Base-by-base conservation (phyloP, 129 eudicot species). In the Artemisia annua region DNA sequence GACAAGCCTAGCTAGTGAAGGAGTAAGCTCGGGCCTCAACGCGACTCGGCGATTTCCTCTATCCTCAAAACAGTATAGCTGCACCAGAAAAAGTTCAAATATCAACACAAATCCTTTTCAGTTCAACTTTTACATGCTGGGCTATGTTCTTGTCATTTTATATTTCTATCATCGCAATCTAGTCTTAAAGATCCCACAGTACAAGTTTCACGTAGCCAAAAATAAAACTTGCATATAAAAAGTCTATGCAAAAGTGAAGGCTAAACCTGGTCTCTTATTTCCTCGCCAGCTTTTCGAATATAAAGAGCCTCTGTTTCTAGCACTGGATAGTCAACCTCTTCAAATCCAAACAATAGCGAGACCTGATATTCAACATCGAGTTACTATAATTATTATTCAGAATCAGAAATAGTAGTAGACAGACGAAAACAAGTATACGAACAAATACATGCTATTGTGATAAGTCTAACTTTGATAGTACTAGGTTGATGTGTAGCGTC, bases 51-150 rank as follows among this genome's bases (percentile, higher is more conserved):
- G 99, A 51, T 95, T 90, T 51, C 99, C 99, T 32, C 96, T 74
- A 77, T 95, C 99, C 83, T 95, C 99, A 80, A 95, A 95, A 79
- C 97, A 91, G 66, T 95, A 95, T 65, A 95, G 93, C 99, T 95
- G 85, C 80, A 66, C n/a, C 49, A 50, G 72, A 6, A 65, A 57
- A 58, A 48, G 55, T 24, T 28, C 39, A 64, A 56, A 80, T 66
- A 54, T 44, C 14, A 74, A 70, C 16, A 19, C 12, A 43, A 1
- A 59, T 17, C 8, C 2, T 35, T 35, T 7, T 35, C 44, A 30
- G 5, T 30, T 30, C 1, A 7, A 7, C 44, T 35, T 35, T 35
- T 35, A 35, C 2, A 35, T 35, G 9, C 2, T 6, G 8, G 44
- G 2, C 44, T 6, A 35, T 35, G 10, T 35, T 35, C 44, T 35